phyloP scores from a whole-genome alignment of 495 filamentous ascomycete species.

The Ascobolus immersus region DNA sequence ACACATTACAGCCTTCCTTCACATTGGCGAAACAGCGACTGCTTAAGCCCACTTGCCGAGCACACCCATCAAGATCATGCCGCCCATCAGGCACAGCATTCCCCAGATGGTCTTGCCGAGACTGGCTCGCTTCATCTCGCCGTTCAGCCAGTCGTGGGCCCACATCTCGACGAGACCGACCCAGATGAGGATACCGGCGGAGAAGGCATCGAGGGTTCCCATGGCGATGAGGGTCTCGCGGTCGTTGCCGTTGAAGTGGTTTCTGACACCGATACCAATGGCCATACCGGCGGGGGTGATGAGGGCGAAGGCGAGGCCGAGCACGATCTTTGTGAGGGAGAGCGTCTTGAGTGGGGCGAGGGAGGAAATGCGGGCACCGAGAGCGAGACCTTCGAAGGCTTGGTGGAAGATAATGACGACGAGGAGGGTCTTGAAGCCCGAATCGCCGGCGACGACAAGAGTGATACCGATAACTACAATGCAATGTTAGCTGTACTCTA shows the following conservation, averaged over 20 bases:
- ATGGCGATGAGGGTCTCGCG: conserved; percentile 27
- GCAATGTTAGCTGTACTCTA: conserved; percentile 5
- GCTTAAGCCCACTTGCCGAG: conserved; percentile 25
- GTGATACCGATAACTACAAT: conserved; percentile 30
- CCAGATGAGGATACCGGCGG: conserved; percentile 33
- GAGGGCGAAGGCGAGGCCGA: conserved; percentile 27
- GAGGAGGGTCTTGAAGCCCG: conserved; percentile 29
- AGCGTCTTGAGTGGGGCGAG: conserved; percentile 14
- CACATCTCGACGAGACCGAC: conserved; percentile 35
- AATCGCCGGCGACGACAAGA: conserved; percentile 30
- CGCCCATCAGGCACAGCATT: conserved; percentile 13
- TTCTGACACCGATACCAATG: conserved; percentile 29
- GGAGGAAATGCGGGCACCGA: conserved; percentile 45
- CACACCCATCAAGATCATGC: conserved; percentile 21
- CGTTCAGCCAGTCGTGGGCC: conserved; percentile 29
- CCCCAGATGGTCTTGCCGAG: conserved; percentile 14
- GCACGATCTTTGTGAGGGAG: conserved; percentile 20
- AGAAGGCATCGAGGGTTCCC: conserved; percentile 31
- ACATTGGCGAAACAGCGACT: too few relatives aligned
- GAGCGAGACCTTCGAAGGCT: conserved; percentile 55
- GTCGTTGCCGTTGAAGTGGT: conserved; percentile 31
- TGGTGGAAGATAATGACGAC: conserved; percentile 39
- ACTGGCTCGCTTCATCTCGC: conserved; percentile 16
- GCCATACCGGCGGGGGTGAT: conserved; percentile 34
- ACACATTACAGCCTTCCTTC: too few relatives aligned